Conservation (phyloP, 768 basidiomycete species). For the Sarcomyxa edulis region DNA sequence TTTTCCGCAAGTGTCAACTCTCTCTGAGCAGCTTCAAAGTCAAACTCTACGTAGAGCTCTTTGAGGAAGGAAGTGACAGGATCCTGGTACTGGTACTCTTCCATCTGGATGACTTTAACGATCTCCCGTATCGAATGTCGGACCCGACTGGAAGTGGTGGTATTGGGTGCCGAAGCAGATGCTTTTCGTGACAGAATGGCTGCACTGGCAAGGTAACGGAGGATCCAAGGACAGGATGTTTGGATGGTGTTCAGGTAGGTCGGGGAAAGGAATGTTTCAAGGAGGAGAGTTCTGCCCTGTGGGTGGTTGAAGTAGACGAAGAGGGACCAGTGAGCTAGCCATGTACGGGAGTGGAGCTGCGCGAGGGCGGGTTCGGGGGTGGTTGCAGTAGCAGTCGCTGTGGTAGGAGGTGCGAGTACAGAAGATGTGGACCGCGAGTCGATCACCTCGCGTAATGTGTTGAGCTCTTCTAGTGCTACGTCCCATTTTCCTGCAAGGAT, state of each 20-base stretch:
- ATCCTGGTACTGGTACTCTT: constrained; percentile 95
- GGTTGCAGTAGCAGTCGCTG: constrained; percentile 22
- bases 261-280: constrained; percentile 95
- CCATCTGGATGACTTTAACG: constrained; percentile 90
- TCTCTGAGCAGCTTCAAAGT: constrained; percentile 91
- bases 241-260: constrained; percentile 99
- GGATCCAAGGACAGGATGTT: constrained; percentile 89
- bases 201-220: constrained; percentile 91
- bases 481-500: constrained; percentile 96
- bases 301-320: constrained; percentile 99
- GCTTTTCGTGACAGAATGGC: constrained; percentile 87
- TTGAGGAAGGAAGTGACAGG: constrained; percentile 91
- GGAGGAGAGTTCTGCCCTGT: constrained; percentile 83
- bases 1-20: constrained; percentile 73
- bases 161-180: constrained; percentile 41
- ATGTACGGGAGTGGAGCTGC: constrained; percentile 91
- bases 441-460: constrained; percentile 88
- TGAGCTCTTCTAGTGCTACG: constrained; percentile 90
- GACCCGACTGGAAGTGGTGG: constrained; percentile 59
- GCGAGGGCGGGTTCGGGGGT: constrained; percentile 60
- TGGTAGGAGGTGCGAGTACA: constrained; percentile 30
- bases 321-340: constrained; percentile 96
- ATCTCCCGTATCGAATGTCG: constrained; percentile 87
- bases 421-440: constrained; percentile 68
- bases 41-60: constrained; percentile 92